phyloP scores from a whole-genome alignment of 2,329 filamentous ascomycete species.

The Acarospora socialis region DNA sequence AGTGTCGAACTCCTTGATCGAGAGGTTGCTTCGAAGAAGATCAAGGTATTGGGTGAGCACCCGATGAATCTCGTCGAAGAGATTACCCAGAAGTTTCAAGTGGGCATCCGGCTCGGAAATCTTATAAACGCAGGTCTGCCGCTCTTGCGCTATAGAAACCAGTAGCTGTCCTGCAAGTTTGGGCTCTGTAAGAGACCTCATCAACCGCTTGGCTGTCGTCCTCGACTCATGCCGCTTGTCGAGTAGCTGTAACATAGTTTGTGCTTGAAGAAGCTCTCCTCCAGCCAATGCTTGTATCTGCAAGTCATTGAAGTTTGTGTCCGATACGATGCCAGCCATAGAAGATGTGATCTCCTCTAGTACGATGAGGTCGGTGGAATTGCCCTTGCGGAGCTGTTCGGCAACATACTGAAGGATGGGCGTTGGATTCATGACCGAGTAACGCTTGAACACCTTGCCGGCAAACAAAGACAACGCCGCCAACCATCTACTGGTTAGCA shows the following conservation, averaged over 20 bases:
- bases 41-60: constrained; percentile 81
- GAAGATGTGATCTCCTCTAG: constrained; percentile 77
- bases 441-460: constrained; percentile 76
- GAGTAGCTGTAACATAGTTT: constrained; percentile 64
- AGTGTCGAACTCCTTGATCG: constrained; percentile 59
- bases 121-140: constrained; percentile 70
- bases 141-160: constrained; percentile 81
- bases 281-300: constrained; percentile 83
- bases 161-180: constrained; percentile 68
- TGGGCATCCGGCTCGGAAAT: constrained; percentile 58
- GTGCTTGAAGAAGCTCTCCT: constrained; percentile 61
- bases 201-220: constrained; percentile 62
- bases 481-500: constrained; percentile 82
- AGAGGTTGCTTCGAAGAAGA: constrained; percentile 66
- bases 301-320: constrained; percentile 74
- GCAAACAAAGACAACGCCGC: constrained; percentile 82
- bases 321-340: constrained; percentile 86
- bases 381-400: constrained; percentile 65
- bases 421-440: constrained; percentile 66
- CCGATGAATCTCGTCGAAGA: constrained; percentile 80
- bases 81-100: constrained; percentile 75
- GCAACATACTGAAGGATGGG: constrained; percentile 85
- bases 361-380: constrained; percentile 82
- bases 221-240: constrained; percentile 68
- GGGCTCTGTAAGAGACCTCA: constrained; percentile 63